These are phyloP conservation scores for Heterobasidion occidentale DNA, from an alignment of 1,284 basidiomycete species.

Conservation along the genomic window DNA sequence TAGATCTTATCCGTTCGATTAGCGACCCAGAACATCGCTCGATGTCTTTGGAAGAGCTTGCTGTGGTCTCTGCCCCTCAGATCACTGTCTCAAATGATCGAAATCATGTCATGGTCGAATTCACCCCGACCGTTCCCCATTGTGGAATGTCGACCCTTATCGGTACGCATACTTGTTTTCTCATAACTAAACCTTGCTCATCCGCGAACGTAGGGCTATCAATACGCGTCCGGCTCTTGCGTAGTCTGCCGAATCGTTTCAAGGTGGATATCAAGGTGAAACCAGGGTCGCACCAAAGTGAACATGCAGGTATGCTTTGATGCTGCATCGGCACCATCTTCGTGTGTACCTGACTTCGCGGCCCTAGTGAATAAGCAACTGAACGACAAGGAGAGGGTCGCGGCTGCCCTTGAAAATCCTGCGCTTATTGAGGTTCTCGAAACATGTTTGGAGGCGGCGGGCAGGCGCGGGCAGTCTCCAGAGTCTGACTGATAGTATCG, in stretches of 20 bases:
- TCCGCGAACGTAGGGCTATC: constrained; percentile 61
- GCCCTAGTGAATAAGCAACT: constrained; percentile 91
- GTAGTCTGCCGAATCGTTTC: constrained; percentile 87
- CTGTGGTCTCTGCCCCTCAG: constrained; percentile 89
- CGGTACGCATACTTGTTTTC: constrained; percentile 40
- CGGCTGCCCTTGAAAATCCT: constrained; percentile 92
- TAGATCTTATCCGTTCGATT: constrained; percentile 89
- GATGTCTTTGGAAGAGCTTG: constrained; percentile 90
- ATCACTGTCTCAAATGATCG: constrained; percentile 53
- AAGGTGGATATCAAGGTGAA: constrained; percentile 94
- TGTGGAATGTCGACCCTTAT: constrained; percentile 98
- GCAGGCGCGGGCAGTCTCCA: constrained; percentile 1
- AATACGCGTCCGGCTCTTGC: constrained; percentile 85
- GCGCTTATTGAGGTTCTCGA: constrained; percentile 86
- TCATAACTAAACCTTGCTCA: not conserved
- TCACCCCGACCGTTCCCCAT: constrained; percentile 97
- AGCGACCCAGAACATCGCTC: constrained; percentile 97
- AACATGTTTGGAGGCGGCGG: constrained; percentile 55
- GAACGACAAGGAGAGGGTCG: constrained; percentile 98
- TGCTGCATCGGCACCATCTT: not conserved
- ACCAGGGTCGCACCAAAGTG: constrained; percentile 93
- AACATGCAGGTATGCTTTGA: constrained; percentile 61
- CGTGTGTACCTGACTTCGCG: too few relatives aligned
- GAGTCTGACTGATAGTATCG: not conserved
- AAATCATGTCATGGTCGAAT: constrained; percentile 79